Conservation (phyloP, 768 basidiomycete species). For the Pleurotus pulmonarius region DNA sequence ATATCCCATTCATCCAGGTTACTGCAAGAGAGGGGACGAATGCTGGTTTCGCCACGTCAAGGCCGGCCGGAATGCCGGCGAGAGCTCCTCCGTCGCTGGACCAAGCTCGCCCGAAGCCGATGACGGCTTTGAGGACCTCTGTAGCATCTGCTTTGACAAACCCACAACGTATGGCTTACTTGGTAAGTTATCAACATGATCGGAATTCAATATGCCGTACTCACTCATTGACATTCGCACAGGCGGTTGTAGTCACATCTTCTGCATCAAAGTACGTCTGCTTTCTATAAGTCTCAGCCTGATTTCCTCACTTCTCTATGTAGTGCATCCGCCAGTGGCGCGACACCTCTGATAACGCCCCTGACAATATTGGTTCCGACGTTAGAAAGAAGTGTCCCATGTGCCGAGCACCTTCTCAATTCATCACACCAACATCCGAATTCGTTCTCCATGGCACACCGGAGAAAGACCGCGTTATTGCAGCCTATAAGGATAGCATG, state of each 20-base stretch:
- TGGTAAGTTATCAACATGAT: constrained; percentile 32
- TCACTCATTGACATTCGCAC: constrained; percentile 10
- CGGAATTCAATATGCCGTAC: background rate
- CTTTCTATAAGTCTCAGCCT: background rate
- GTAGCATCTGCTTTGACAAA: constrained; percentile 74
- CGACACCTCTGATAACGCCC: constrained; percentile 47
- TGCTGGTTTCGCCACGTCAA: constrained; percentile 75
- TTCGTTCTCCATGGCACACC: constrained; percentile 55
- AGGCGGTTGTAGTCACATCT: constrained; percentile 77
- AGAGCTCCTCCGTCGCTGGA: background rate
- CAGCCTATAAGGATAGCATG: constrained; percentile 73
- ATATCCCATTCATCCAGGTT: constrained; percentile 39
- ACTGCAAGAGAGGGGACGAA: constrained; percentile 60
- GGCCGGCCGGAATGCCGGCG: constrained; percentile 8
- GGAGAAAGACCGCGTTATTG: constrained; percentile 46
- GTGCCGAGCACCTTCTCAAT: constrained; percentile 64
- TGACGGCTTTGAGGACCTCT: constrained; percentile 46
- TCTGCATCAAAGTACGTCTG: constrained; percentile 61
- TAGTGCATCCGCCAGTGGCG: constrained; percentile 84
- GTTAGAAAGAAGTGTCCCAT: constrained; percentile 77
- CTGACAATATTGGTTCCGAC: constrained; percentile 49
- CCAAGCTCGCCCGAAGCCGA: background rate
- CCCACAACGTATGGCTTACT: constrained; percentile 68
- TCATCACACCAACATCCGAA: constrained; percentile 69
- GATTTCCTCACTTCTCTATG: background rate